phyloP scores from a whole-genome alignment of 2,329 filamentous ascomycete species.

The Fusarium tupiense region DNA sequence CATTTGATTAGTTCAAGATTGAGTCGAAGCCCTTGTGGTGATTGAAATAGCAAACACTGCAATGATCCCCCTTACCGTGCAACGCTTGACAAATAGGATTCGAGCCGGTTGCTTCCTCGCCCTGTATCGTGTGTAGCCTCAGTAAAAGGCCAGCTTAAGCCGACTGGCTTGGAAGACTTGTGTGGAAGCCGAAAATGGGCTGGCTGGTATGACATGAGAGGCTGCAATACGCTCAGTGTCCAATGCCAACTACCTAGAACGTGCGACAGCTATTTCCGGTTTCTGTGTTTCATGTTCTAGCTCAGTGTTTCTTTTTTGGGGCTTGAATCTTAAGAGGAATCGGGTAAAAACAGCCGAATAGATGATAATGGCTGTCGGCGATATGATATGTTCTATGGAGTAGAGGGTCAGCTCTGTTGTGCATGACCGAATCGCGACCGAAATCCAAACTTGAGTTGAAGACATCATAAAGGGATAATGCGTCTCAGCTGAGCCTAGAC shows the following conservation, averaged over 20 bases:
- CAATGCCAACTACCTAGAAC: background rate
- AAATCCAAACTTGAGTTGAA: slow-evolving; percentile 6
- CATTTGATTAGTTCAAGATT: slow-evolving; percentile 8
- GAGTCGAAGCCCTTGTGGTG: background rate
- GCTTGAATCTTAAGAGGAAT: background rate
- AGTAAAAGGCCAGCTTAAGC: slow-evolving; percentile 2
- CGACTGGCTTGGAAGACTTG: slow-evolving; percentile 1
- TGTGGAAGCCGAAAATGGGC: background rate
- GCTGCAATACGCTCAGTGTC: slow-evolving; percentile 10
- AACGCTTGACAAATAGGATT: slow-evolving; percentile 4
- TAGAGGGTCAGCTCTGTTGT: background rate
- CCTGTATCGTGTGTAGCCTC: slow-evolving; percentile 14
- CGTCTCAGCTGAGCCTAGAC: slow-evolving; percentile 16
- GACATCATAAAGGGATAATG: slow-evolving; percentile 21
- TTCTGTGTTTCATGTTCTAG: slow-evolving; percentile 27
- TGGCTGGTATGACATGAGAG: background rate
- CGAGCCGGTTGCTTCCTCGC: slow-evolving; percentile 18
- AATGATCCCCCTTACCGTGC: slow-evolving; percentile 10
- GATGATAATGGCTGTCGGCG: background rate
- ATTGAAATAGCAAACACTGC: slow-evolving; percentile 21
- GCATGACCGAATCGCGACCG: background rate
- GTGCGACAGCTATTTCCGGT: slow-evolving; percentile 20
- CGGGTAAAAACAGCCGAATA: background rate
- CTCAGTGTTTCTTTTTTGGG: slow-evolving; percentile 7
- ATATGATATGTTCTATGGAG: background rate